Base-by-base conservation (phyloP, 2,329 filamentous ascomycete species). In the Aspergillus candidus region DNA sequence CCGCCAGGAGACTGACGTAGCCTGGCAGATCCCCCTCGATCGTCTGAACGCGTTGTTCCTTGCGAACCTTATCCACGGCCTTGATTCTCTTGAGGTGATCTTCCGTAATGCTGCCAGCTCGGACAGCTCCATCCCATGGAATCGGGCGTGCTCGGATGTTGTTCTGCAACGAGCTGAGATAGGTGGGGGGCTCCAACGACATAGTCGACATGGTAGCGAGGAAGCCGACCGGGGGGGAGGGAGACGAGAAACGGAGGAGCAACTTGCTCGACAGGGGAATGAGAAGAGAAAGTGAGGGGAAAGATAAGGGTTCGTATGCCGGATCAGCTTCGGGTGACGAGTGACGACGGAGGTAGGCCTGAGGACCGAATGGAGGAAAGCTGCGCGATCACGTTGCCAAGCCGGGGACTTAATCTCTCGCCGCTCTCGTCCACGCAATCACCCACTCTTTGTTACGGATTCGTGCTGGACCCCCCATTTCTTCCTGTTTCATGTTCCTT, bases 111-210 rank as follows among this genome's bases (percentile, higher is more conserved):
- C 88, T 93, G 68, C 90, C 88, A 58, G 88, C 88, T 68, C 93
- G 82, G 55, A 94, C 88, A 60, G 91, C 90, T 60, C 91, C 91
- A 70, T 97, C 91, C 93, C 93, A 98, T 46, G 91, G 90, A 71
- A 98, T 95, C 54, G 90, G 90, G 56, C 93, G 82, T 63, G 88
- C 86, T 64, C 93, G 88, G 67, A 97, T 95, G 76, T 97, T 97
- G 80, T 88, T 94, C 75, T 95, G 90, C 57, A 96, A 79, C 56
- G 88, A 91, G 64, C 82, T 78, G 53, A 87, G 79, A 70, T 96
- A 96, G 47, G 87, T 86, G 47, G 90, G 90, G 57, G 88, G 86
- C 66, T 96, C 89, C 68, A 94, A 80, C 66, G 89, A 91, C 90
- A 96, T 96, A 32, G 53, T 65, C 52, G 51, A 47, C 52, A 53